A percentile compares a stretch with the other conserved stretches of the same genome.
Evolutionary conservation across 2,329 filamentous ascomycete species (phyloP).

Genomic region (Blastomyces gilchristii): DNA sequence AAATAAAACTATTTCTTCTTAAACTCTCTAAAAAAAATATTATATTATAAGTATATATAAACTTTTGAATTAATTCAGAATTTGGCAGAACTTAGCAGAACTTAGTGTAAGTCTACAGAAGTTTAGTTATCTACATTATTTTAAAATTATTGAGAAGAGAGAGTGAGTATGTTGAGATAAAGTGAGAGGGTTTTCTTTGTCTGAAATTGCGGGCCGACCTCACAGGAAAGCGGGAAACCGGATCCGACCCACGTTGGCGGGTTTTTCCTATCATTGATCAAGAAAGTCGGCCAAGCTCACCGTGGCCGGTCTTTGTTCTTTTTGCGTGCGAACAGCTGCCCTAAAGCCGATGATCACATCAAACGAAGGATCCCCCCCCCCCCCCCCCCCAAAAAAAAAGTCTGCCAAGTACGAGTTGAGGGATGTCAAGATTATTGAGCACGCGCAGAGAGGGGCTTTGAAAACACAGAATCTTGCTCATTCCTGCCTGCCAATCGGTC

Average conservation of each 20-base stretch:
- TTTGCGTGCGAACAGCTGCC: not conserved
- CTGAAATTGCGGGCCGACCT: not conserved
- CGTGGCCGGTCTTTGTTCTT: not conserved
- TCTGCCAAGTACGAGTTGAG: not conserved
- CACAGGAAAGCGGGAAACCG: not conserved
- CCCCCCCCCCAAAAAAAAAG: no score
- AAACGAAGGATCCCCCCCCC: no score
- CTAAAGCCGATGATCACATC: not conserved
- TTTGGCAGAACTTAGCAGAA: no score
- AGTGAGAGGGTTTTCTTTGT: not conserved
- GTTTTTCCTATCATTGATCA: not conserved
- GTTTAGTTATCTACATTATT: no score
- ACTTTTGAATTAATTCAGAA: no score
- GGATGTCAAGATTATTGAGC: not conserved
- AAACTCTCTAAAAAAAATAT: no score
- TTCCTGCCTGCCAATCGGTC: not conserved
- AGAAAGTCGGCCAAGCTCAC: not conserved
- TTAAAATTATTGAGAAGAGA: no score
- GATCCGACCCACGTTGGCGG: not conserved
- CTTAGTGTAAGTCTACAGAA: no score
- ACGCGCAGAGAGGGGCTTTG: not conserved
- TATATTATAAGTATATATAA: no score
- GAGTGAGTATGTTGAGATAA: no score
- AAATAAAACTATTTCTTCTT: no score
- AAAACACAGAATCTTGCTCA: not conserved